Percentiles rank a stretch among this genome's conserved stretches.
These are phyloP conservation scores for Sarcomyxa edulis DNA, from an alignment of 768 basidiomycete genomes.

Conservation along the genomic window DNA sequence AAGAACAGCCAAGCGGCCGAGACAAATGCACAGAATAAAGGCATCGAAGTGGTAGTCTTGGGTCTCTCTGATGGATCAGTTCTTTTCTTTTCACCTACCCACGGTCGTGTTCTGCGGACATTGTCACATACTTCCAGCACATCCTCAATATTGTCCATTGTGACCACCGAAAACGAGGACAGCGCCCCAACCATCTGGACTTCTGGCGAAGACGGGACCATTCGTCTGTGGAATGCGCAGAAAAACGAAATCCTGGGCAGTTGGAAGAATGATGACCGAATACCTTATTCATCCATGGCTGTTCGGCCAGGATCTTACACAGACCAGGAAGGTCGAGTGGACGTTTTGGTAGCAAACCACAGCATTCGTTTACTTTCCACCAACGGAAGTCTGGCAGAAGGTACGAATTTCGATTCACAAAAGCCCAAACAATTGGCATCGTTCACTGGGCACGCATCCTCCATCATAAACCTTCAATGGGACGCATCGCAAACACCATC, in stretches of 20 bases:
- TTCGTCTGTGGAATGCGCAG: constrained; percentile 54
- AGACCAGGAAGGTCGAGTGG: constrained; percentile 29
- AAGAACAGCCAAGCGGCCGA: constrained; percentile 18
- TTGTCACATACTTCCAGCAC: constrained; percentile 52
- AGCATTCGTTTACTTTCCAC: constrained; percentile 48
- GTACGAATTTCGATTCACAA: constrained; percentile 24
- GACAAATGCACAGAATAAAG: constrained; percentile 18
- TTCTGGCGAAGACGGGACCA: constrained; percentile 49
- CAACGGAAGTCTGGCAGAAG: constrained; percentile 10
- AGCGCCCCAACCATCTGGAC: constrained; percentile 41
- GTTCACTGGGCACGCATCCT: constrained; percentile 65
- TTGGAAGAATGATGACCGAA: constrained; percentile 54
- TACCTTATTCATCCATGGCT: constrained; percentile 51
- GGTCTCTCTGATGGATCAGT: constrained; percentile 61
- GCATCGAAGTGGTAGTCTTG: constrained; percentile 43
- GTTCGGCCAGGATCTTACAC: constrained; percentile 26
- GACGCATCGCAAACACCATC: constrained; percentile 32
- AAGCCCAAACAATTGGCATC: constrained; percentile 42
- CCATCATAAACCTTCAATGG: constrained; percentile 49
- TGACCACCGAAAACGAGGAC: constrained; percentile 23
- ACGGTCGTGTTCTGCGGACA: constrained; percentile 49
- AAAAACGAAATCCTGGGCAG: constrained; percentile 41
- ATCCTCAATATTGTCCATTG: constrained; percentile 46
- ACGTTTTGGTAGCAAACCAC: constrained; percentile 57
- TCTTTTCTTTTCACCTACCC: constrained; percentile 55